phyloP scores from a whole-genome alignment of 2,329 filamentous ascomycete genomes.

The Coniochaeta sp. region DNA sequence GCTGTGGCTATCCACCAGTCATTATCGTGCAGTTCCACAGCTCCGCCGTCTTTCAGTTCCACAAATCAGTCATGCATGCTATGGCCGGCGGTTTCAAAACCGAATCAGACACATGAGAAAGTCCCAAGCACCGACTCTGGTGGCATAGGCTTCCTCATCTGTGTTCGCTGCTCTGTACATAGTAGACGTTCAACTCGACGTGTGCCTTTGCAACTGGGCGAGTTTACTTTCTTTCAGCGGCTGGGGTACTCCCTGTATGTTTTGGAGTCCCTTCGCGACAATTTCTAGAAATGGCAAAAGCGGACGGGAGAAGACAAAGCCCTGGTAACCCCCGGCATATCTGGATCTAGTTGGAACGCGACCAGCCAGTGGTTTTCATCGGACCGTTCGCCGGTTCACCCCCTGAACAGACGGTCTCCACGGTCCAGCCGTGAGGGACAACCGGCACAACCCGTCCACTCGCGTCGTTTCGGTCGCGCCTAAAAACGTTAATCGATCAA shows the following conservation, averaged over 20 bases:
- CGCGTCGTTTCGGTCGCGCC: neutral
- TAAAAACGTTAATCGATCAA: neutral
- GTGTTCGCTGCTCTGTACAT: neutral
- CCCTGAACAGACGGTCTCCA: neutral
- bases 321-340: neutral
- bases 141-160: neutral
- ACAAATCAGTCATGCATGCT: neutral
- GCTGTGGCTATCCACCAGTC: neutral
- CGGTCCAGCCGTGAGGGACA: neutral
- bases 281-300: conserved; percentile 1
- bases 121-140: neutral
- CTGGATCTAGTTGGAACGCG: neutral
- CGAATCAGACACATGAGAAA: neutral
- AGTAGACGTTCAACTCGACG: neutral
- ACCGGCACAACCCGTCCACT: neutral
- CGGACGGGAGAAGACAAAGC: neutral
- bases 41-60: neutral
- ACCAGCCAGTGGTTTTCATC: neutral
- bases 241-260: neutral
- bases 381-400: neutral
- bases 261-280: neutral
- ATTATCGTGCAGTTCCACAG: neutral
- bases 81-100: neutral
- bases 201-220: neutral
- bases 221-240: neutral